Percentiles rank a stretch among this genome's conserved stretches.
These are phyloP conservation scores for Tremella yokohamensis DNA, from an alignment of 768 basidiomycete species.

Conservation along the genomic window DNA sequence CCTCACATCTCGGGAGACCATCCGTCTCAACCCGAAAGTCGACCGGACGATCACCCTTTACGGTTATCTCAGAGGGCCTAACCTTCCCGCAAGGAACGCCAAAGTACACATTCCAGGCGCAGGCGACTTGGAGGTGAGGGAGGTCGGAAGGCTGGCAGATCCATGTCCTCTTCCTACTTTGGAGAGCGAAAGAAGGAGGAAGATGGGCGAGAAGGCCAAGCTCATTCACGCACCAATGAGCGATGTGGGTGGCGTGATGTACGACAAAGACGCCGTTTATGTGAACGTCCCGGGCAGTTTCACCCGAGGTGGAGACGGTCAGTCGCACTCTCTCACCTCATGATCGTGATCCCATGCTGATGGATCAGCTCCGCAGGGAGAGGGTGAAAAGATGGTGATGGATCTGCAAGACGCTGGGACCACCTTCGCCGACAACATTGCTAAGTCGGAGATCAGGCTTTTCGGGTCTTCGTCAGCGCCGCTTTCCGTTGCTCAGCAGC, in stretches of 20 bases:
- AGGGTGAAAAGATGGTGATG: constrained; percentile 97
- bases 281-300: constrained; percentile 97
- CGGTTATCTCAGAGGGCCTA: constrained; percentile 80
- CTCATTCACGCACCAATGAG: constrained; percentile 98
- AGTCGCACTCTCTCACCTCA: constrained; percentile 13
- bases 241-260: constrained; percentile 91
- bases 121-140: constrained; percentile 77
- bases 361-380: constrained; percentile 70
- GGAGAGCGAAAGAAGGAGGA: constrained; percentile 80
- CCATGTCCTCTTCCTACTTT: constrained; percentile 91
- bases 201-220: constrained; percentile 92
- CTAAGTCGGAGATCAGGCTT: constrained; percentile 74
- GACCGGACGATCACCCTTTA: constrained; percentile 92
- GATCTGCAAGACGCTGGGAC: constrained; percentile 79
- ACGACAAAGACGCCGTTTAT: constrained; percentile 98
- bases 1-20: constrained; percentile 78
- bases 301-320: constrained; percentile 59
- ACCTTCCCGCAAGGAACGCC: constrained; percentile 52
- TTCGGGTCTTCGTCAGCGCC: constrained; percentile 75
- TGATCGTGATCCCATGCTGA: constrained; percentile 6
- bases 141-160: constrained; percentile 74
- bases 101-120: constrained; percentile 94
- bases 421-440: constrained; percentile 80
- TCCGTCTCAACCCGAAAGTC: constrained; percentile 78
- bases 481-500: constrained; percentile 53